Conservation (phyloP, 768 basidiomycete species). For the Phaffia tasmanica region DNA sequence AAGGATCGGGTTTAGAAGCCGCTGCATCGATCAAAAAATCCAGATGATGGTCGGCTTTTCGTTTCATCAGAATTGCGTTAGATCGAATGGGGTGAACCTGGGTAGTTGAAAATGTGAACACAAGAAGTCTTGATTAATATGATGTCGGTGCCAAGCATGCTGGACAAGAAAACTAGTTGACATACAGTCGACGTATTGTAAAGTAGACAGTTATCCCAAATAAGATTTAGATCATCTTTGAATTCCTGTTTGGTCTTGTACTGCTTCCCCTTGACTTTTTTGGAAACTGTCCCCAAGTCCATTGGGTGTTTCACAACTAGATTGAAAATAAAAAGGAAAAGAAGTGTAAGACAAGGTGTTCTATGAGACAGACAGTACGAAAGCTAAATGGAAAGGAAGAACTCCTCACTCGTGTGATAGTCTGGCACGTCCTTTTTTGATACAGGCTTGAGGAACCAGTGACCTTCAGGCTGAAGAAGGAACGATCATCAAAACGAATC, state of each 20-base stretch:
- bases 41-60: slow-evolving; percentile 74
- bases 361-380: not conserved
- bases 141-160: not conserved
- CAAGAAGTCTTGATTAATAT: not conserved
- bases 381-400: not conserved
- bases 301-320: slow-evolving; percentile 86
- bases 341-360: slow-evolving; percentile 3
- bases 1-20: slow-evolving; percentile 17
- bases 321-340: slow-evolving; percentile 42
- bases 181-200: slow-evolving; percentile 85
- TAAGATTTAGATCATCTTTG: slow-evolving; percentile 83
- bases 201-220: slow-evolving; percentile 88
- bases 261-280: slow-evolving; percentile 79
- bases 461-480: slow-evolving; percentile 59
- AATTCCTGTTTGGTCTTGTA: slow-evolving; percentile 94
- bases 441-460: slow-evolving; percentile 88
- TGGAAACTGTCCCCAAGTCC: slow-evolving; percentile 87
- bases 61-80: slow-evolving; percentile 66
- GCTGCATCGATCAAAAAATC: slow-evolving; percentile 66
- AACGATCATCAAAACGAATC: not conserved
- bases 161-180: slow-evolving; percentile 26
- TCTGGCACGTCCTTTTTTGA: slow-evolving; percentile 80
- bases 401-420: slow-evolving; percentile 70
- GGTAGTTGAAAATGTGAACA: slow-evolving; percentile 4
- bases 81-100: slow-evolving; percentile 81